A percentile compares a stretch with the other conserved stretches of the same genome.
These are phyloP conservation scores for Fonsecaea nubica DNA, from an alignment of 2,329 filamentous ascomycete species.

Conservation along the genomic window DNA sequence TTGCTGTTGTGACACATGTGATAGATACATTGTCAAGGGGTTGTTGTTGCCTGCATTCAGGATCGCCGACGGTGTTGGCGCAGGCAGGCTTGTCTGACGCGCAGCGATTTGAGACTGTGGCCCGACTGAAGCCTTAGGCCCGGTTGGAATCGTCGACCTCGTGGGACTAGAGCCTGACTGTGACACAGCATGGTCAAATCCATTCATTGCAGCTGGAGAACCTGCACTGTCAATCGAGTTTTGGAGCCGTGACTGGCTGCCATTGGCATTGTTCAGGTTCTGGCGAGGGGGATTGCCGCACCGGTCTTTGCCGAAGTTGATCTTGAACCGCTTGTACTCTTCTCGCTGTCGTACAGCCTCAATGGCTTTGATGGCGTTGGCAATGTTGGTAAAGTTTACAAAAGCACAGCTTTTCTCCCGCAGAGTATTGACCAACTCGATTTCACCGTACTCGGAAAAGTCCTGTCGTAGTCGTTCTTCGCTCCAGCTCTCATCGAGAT, in stretches of 20 bases:
- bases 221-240: constrained; percentile 58
- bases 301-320: constrained; percentile 98
- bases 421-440: constrained; percentile 94
- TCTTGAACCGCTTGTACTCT: constrained; percentile 98
- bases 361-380: constrained; percentile 99
- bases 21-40: constrained; percentile 90
- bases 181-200: constrained; percentile 61
- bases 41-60: constrained; percentile 83
- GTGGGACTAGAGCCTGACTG: constrained; percentile 68
- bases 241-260: constrained; percentile 71
- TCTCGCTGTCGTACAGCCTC: constrained; percentile 93
- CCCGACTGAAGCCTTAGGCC: constrained; percentile 59
- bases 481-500: constrained; percentile 95
- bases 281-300: constrained; percentile 96
- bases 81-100: constrained; percentile 58
- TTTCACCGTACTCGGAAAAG: constrained; percentile 96
- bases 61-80: constrained; percentile 72
- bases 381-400: constrained; percentile 99
- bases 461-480: constrained; percentile 95
- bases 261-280: constrained; percentile 66
- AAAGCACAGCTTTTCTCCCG: constrained; percentile 99
- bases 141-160: constrained; percentile 59
- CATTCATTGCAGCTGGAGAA: constrained; percentile 64
- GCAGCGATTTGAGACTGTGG: constrained; percentile 63
- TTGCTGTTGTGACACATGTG: constrained; percentile 67